Evolutionary conservation across 208 protist species (phyloP).

Genomic region (Acanthamoeba triangularis): DNA sequence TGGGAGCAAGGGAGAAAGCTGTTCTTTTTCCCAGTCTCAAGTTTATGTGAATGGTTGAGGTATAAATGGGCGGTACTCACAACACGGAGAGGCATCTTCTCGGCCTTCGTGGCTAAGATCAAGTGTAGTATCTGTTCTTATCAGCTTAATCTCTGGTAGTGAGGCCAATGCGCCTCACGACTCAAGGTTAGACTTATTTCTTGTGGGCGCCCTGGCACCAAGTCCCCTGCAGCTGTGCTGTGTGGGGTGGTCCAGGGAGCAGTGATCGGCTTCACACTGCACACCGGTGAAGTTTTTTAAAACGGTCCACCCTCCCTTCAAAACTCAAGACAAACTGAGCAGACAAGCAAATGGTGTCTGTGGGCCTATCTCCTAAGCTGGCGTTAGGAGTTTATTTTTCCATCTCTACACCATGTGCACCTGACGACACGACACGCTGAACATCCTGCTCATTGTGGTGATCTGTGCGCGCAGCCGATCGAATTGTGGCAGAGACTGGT

Average conservation of each 20-base stretch:
- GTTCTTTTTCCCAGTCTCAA: too few species aligned
- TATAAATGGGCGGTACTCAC: neutral
- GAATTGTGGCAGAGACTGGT: slow-evolving; percentile 43
- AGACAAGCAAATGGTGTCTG: too few species aligned
- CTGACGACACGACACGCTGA: neutral
- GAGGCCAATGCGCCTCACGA: neutral
- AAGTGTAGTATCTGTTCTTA: too few species aligned
- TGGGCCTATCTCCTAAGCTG: too few species aligned
- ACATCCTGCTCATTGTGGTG: neutral
- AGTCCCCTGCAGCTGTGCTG: too few species aligned
- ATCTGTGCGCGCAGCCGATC: neutral
- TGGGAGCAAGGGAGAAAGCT: too few species aligned
- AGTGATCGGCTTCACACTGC: neutral
- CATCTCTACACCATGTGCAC: neutral
- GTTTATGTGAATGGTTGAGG: neutral
- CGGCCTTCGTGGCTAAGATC: too few species aligned
- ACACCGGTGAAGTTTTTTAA: too few species aligned
- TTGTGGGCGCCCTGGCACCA: too few species aligned
- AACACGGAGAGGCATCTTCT: too few species aligned
- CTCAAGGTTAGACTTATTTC: too few species aligned
- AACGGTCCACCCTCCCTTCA: too few species aligned
- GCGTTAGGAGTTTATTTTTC: neutral
- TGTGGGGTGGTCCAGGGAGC: neutral
- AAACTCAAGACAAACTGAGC: neutral
- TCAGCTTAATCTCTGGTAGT: slow-evolving; percentile 2